phyloP scores from a whole-genome alignment of 23 red algal species.

The Gracilariopsis chorda region DNA sequence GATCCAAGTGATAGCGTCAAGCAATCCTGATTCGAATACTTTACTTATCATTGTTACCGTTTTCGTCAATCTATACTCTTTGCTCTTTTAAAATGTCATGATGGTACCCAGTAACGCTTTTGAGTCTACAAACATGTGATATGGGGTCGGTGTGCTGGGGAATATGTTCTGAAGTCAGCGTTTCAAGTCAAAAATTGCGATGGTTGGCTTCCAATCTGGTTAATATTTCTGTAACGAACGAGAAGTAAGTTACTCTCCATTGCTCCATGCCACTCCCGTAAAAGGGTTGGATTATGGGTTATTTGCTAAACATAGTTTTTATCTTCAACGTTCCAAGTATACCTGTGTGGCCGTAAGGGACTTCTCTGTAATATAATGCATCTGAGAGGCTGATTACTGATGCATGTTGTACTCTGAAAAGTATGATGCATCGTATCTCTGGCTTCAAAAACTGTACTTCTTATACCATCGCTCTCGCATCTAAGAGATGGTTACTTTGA shows the following conservation, averaged over 20 bases:
- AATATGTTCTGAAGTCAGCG: neutral
- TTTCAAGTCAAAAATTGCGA: neutral
- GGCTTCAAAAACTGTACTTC: neutral
- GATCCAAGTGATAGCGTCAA: neutral
- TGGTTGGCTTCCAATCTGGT: neutral
- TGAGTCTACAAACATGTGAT: neutral
- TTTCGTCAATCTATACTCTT: no score
- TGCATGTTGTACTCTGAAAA: neutral
- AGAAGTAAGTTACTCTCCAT: neutral
- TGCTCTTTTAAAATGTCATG: neutral
- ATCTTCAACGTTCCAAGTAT: neutral
- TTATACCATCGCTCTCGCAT: slow-evolving; percentile 3
- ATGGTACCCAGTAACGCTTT: neutral
- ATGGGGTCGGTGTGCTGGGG: no score
- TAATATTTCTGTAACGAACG: no score
- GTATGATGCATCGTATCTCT: neutral
- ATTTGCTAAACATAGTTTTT: neutral
- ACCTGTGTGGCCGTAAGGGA: neutral
- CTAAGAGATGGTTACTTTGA: neutral
- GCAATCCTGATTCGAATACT: neutral
- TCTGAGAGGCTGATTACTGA: slow-evolving; percentile 3
- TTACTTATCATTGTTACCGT: neutral
- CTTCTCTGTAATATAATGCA: neutral
- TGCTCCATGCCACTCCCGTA: neutral
- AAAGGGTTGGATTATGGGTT: neutral